These are phyloP conservation scores for Phytophthora chlamydospora DNA, from an alignment of 352 stramenopile genomes.

Conservation along the genomic window DNA sequence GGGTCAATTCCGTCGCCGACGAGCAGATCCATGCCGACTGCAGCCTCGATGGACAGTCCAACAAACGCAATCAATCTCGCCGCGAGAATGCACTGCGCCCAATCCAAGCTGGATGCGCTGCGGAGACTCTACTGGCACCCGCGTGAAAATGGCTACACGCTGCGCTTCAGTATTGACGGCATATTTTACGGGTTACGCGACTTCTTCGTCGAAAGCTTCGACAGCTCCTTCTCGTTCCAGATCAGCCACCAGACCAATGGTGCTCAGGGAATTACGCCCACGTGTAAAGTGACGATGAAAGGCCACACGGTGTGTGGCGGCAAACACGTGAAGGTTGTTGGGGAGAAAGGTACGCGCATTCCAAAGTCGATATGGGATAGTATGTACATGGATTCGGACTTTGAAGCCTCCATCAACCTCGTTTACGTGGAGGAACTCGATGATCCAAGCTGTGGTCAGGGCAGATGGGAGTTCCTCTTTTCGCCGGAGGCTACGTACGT, in stretches of 20 bases:
- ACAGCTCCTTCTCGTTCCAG: constrained; percentile 60
- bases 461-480: constrained; percentile 72
- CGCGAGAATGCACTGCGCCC: constrained; percentile 60
- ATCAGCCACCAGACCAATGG: constrained; percentile 78
- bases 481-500: constrained; percentile 60
- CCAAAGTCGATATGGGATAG: constrained; percentile 81
- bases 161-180: constrained; percentile 79
- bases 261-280: constrained; percentile 66
- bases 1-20: constrained; percentile 25
- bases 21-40: constrained; percentile 17
- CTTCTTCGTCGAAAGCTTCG: constrained; percentile 74
- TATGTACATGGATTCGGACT: constrained; percentile 80
- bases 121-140: constrained; percentile 76
- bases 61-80: constrained; percentile 61
- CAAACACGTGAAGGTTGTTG: constrained; percentile 80
- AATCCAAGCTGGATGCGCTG: constrained; percentile 75
- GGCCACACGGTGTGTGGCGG: constrained; percentile 70
- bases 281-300: constrained; percentile 64
- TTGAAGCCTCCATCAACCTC: constrained; percentile 58
- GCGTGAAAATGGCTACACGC: constrained; percentile 72
- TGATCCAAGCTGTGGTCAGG: constrained; percentile 37
- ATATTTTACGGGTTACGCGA: constrained; percentile 82
- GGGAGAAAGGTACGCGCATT: constrained; percentile 76
- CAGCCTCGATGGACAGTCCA: constrained; percentile 38
- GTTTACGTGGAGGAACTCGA: constrained; percentile 71